Base-by-base conservation (phyloP, 352 stramenopile genomes). In the Phytophthora fragariaefolia region DNA sequence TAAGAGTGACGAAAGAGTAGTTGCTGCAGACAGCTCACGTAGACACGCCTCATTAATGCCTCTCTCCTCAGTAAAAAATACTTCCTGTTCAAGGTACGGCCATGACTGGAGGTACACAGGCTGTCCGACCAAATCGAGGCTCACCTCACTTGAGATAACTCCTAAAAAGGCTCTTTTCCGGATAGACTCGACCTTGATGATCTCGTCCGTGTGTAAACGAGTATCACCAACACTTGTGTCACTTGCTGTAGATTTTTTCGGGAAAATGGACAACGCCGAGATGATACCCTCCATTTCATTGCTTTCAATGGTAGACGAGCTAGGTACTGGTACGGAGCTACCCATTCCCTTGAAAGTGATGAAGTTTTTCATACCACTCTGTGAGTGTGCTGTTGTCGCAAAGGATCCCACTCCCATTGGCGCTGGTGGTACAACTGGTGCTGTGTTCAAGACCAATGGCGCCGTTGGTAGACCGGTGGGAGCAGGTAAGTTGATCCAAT, bases 61-160 rank as follows among this genome's bases (percentile, higher is more conserved):
- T 5, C 45, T 71, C 56, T 82, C 65, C 20, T 81, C 58, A 7
- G 71, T 81, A 42, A 87, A 87, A 36, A 87, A 73, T 1, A 74
- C 34, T 23, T 86, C 69, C 32, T 84, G 72, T 53, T 93, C 82
- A 12, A 85, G 83, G 32, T 92, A 92, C 10, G 88, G 85, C 86
- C 86, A 96, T 12, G 83, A 82, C 63, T 94, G 82, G 27, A 96
- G 46, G 63, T 92, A 93, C 22, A 96, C 72, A 1, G 73, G 57
- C 20, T 79, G 71, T 0, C 75, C 82, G 49, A 75, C 82, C 7
- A 95, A 36, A 46, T 90, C 80, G 6, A 83, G 68, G 12, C 45
- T 54, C 40, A 76, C 51, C 12, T 79, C 63, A 6, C 58, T 53
- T 12, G 73, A 79, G 12, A 94, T 71, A 0, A 58, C 48, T 0